Evolutionary conservation across 2,329 filamentous ascomycete genomes (phyloP).

Genomic region (Colletotrichum tofieldiae): DNA sequence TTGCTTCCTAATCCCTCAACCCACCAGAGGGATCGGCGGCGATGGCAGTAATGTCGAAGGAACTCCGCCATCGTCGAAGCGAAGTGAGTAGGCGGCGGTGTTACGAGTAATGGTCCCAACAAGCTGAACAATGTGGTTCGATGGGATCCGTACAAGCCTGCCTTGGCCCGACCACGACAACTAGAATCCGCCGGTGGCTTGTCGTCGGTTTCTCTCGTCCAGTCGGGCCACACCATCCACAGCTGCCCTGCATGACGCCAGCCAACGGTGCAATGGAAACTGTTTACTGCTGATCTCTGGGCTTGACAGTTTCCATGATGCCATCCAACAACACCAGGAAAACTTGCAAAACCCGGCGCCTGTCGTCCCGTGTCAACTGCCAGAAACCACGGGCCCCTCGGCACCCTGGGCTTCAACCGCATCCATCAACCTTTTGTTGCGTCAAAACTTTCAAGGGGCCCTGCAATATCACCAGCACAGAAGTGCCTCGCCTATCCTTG

Average conservation of each 20-base stretch:
- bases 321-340: background rate
- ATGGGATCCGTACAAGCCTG: constrained; percentile 4
- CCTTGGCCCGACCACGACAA: background rate
- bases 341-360: background rate
- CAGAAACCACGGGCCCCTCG: constrained; percentile 9
- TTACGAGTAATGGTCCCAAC: constrained; percentile 22
- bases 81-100: background rate
- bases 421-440: background rate
- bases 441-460: constrained; percentile 11
- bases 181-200: constrained; percentile 1
- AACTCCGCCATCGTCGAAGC: constrained; percentile 16
- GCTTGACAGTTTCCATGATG: background rate
- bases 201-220: background rate
- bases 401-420: background rate
- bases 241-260: background rate
- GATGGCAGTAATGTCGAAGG: background rate
- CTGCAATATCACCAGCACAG: background rate
- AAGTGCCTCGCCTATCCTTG: constrained; percentile 20
- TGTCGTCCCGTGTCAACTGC: constrained; percentile 1
- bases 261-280: background rate
- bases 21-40: background rate
- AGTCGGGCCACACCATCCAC: background rate
- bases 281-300: background rate
- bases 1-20: background rate
- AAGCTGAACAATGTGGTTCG: constrained; percentile 11